These are phyloP conservation scores for Euptelea pleiosperma DNA, from an alignment of 164 flowering plant species.

Conservation along the genomic window DNA sequence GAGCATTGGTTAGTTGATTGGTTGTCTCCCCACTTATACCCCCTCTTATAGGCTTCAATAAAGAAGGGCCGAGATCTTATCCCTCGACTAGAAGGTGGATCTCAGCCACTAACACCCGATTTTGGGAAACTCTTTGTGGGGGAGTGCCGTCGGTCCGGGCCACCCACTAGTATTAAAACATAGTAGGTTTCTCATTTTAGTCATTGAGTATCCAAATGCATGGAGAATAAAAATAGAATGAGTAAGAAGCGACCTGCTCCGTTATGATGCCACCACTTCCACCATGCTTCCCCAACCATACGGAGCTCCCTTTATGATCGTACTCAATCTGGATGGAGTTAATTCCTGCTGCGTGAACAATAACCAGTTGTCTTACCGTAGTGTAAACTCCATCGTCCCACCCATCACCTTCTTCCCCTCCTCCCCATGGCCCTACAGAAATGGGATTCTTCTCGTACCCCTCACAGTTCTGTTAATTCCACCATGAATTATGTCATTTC, in stretches of 20 bases:
- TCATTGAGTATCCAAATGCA: neutral
- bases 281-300: constrained; percentile 63
- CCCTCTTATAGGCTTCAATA: too few species aligned
- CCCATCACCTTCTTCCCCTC: constrained; percentile 41
- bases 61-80: too few species aligned
- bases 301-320: constrained; percentile 42
- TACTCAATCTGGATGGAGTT: constrained; percentile 58
- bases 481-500: too few species aligned
- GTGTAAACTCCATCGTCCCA: constrained; percentile 67
- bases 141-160: neutral
- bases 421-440: constrained; percentile 69
- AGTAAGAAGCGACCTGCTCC: constrained; percentile 30
- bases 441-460: constrained; percentile 15
- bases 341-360: constrained; percentile 47
- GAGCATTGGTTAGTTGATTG: neutral
- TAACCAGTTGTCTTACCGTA: constrained; percentile 43
- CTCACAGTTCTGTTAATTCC: constrained; percentile 3
- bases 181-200: neutral
- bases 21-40: too few species aligned
- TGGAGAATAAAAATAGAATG: neutral
- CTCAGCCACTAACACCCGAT: too few species aligned
- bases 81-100: too few species aligned
- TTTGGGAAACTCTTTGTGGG: too few species aligned
- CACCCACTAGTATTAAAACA: too few species aligned
- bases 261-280: constrained; percentile 39